These are phyloP conservation scores for Leishmania martiniquensis DNA, from an alignment of 208 protist genomes.

Conservation along the genomic window DNA sequence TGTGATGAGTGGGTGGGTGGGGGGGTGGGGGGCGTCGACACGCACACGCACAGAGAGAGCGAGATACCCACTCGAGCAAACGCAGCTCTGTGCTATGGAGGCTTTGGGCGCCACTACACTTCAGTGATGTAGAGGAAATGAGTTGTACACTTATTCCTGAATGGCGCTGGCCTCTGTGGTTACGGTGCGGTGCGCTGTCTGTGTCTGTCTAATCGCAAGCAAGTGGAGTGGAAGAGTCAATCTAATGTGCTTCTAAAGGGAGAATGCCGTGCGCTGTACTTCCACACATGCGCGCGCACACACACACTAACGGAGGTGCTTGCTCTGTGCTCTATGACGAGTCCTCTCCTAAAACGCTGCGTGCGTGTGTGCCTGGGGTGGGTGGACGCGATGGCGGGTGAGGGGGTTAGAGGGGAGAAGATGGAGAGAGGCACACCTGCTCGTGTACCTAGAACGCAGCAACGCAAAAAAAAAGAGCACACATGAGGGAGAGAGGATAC, in stretches of 20 bases:
- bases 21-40: too few relatives aligned
- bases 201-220: not conserved
- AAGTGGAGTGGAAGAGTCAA: not conserved
- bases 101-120: not conserved
- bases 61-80: too few relatives aligned
- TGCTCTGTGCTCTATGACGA: not conserved
- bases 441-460: not conserved
- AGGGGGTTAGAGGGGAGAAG: not conserved
- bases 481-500: not conserved
- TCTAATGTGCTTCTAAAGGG: conserved; percentile 2
- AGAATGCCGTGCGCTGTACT: not conserved
- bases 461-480: too few relatives aligned
- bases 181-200: conserved; percentile 2
- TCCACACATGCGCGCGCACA: not conserved
- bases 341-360: not conserved
- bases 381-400: not conserved
- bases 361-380: not conserved
- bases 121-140: too few relatives aligned
- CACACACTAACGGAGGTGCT: not conserved
- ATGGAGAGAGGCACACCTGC: not conserved
- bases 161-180: not conserved
- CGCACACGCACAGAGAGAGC: too few relatives aligned
- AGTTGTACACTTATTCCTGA: not conserved
- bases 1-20: not conserved
- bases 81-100: too few relatives aligned